Evolutionary conservation across 179 eudicot genomes (phyloP).

Genomic region (Beta macrorhiza): DNA sequence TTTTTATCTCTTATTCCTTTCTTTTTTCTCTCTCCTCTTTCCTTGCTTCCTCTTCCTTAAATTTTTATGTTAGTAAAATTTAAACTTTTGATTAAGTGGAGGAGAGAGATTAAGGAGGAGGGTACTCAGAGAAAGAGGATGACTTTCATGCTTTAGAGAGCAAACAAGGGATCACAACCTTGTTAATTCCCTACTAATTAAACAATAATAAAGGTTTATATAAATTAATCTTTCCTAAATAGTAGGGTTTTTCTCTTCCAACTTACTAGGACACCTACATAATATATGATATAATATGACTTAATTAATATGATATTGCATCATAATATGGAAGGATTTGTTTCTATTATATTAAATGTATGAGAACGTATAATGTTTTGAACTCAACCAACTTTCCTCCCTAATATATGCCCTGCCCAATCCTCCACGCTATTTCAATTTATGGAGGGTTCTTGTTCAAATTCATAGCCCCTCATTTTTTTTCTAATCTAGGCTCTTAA

Average conservation of each 20-base stretch:
- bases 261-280: background rate
- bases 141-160: constrained; percentile 21
- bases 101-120: constrained; percentile 29
- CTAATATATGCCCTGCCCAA: constrained; percentile 25
- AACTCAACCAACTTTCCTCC: constrained; percentile 28
- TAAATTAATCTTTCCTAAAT: constrained; percentile 18
- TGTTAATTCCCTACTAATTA: constrained; percentile 23
- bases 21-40: background rate
- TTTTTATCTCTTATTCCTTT: background rate
- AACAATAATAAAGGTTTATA: constrained; percentile 6
- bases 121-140: constrained; percentile 34
- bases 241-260: constrained; percentile 16
- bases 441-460: constrained; percentile 1
- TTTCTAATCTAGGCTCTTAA: background rate
- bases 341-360: constrained; percentile 13
- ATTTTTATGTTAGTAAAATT: constrained; percentile 16
- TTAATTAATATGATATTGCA: background rate
- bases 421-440: constrained; percentile 30
- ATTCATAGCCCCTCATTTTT: background rate
- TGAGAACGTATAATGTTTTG: background rate
- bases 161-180: constrained; percentile 35
- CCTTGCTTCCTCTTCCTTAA: background rate
- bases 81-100: constrained; percentile 10
- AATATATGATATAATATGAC: background rate
- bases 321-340: constrained; percentile 5